phyloP scores from a whole-genome alignment of 2,329 filamentous ascomycete genomes.

The Hypoxylon sp. region DNA sequence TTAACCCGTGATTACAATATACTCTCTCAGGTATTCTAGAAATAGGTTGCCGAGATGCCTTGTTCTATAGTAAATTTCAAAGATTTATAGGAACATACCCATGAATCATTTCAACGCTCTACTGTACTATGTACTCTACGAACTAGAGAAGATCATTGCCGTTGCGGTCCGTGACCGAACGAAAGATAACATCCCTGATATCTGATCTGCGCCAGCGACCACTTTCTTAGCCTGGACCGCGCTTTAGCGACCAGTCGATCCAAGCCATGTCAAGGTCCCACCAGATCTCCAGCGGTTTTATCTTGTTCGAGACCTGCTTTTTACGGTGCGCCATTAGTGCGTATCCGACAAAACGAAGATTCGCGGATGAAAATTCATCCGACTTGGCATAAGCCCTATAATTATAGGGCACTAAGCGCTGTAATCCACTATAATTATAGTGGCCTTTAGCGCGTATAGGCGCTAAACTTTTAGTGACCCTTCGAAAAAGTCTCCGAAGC shows the following conservation, averaged over 20 bases:
- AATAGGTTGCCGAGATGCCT: background rate
- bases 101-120: background rate
- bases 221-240: constrained; percentile 8
- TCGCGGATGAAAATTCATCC: no score
- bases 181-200: constrained; percentile 26
- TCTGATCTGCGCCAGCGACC: constrained; percentile 7
- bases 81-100: background rate
- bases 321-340: no score
- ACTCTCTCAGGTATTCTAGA: background rate
- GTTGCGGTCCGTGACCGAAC: constrained; percentile 4
- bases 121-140: no score
- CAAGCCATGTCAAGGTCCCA: constrained; percentile 8
- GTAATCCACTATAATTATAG: no score
- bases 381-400: no score
- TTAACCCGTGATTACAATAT: constrained; percentile 1
- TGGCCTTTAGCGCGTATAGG: no score
- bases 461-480: no score
- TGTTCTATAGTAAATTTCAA: background rate
- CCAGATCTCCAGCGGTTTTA: constrained; percentile 13
- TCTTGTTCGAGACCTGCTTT: constrained; percentile 11
- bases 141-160: constrained; percentile 10
- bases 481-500: no score
- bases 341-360: no score
- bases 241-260: constrained; percentile 6
- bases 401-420: no score